Conservation (phyloP, 805 yeast genomes). For the Candida vartiovaarae region DNA sequence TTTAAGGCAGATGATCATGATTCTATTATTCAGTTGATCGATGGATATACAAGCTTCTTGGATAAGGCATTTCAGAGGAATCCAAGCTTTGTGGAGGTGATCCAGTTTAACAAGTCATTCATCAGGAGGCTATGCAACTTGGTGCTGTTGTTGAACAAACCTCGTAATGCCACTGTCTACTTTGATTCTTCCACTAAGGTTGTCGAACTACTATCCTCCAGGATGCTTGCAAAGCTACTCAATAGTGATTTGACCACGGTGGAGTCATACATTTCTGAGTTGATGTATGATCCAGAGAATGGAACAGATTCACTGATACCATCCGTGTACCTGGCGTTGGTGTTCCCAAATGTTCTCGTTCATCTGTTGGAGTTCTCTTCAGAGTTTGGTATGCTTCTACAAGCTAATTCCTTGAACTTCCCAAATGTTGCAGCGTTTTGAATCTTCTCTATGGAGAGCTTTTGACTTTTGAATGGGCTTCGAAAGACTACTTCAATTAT, state of each 20-base stretch:
- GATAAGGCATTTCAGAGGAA: conserved; percentile 23
- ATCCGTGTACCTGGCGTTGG: conserved; percentile 14
- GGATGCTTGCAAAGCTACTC: conserved; percentile 29
- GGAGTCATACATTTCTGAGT: conserved; percentile 14
- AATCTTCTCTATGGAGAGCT: conserved; percentile 15
- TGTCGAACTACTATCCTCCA: conserved; percentile 27
- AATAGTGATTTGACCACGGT: conserved; percentile 15
- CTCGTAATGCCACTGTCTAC: conserved; percentile 26
- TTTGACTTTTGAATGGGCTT: conserved; percentile 20
- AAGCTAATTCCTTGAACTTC: conserved; percentile 15
- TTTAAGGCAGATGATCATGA: conserved; percentile 29
- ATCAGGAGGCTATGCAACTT: conserved; percentile 23
- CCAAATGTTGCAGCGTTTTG: conserved; percentile 17
- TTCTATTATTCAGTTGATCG: conserved; percentile 24
- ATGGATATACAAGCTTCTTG: conserved; percentile 20
- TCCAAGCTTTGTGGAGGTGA: conserved; percentile 21
- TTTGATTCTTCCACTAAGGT: conserved; percentile 26
- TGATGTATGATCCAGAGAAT: conserved; percentile 13
- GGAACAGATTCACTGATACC: conserved; percentile 9
- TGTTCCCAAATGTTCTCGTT: conserved; percentile 24
- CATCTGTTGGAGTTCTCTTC: conserved; percentile 26
- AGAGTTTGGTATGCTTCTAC: conserved; percentile 16
- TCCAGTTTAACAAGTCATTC: conserved; percentile 24
- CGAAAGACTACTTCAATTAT: conserved; percentile 22
- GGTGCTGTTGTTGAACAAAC: conserved; percentile 24